phyloP scores from a whole-genome alignment of 1,284 basidiomycete genomes.

The Austroboletus rostrupii region DNA sequence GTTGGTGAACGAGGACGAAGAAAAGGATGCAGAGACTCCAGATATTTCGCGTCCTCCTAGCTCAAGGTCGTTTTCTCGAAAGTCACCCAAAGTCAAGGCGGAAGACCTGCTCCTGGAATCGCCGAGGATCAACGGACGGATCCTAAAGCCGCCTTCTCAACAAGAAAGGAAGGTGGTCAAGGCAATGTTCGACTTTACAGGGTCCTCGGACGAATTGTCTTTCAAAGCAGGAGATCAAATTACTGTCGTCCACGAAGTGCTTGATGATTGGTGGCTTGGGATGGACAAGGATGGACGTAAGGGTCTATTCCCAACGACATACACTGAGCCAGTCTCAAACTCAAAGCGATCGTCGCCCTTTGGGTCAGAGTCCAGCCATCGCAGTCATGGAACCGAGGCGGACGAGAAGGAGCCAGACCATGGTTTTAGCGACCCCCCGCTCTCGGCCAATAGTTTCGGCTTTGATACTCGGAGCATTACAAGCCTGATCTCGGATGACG shows the following conservation, averaged over 20 bases:
- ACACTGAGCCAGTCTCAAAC: conserved; percentile 52
- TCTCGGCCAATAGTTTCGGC: conserved; percentile 23
- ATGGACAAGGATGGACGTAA: conserved; percentile 56
- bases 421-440: conserved; percentile 41
- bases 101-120: conserved; percentile 33
- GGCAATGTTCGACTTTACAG: conserved; percentile 71
- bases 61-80: conserved; percentile 30
- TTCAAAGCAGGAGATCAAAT: conserved; percentile 74
- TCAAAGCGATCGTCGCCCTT: conserved; percentile 27
- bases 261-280: conserved; percentile 86
- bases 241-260: conserved; percentile 67
- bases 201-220: conserved; percentile 69
- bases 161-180: conserved; percentile 56
- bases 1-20: conserved; percentile 44
- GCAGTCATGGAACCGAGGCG: conserved; percentile 7
- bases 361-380: conserved; percentile 6
- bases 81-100: conserved; percentile 37
- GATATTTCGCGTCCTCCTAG: conserved; percentile 24
- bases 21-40: conserved; percentile 25
- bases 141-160: conserved; percentile 45
- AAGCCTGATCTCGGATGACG: conserved; percentile 40
- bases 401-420: conserved; percentile 17
- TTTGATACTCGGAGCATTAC: conserved; percentile 43
- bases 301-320: conserved; percentile 75
- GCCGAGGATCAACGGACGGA: conserved; percentile 40